Conservation (phyloP, 1,139 yeast genomes). For the Blastobotrys persicus region DNA sequence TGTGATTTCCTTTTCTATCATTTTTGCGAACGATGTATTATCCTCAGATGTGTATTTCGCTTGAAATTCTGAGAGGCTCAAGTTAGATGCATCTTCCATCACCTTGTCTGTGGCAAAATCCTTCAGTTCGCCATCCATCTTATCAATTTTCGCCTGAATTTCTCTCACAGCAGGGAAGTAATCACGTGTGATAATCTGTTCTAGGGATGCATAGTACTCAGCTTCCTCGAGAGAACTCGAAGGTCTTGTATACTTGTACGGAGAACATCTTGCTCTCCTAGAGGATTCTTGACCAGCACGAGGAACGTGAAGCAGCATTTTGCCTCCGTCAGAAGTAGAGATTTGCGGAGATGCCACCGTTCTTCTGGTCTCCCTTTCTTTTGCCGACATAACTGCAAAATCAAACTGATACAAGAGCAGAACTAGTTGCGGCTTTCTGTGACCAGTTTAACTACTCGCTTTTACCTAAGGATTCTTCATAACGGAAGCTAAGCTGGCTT, state of each 20-base stretch:
- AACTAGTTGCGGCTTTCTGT: not conserved
- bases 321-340: constrained; percentile 20
- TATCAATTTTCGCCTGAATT: not conserved
- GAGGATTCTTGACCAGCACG: not conserved
- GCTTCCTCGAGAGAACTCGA: constrained; percentile 34
- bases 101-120: constrained; percentile 9
- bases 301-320: constrained; percentile 19
- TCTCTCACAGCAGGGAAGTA: constrained; percentile 23
- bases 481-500: no score
- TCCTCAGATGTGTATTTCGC: constrained; percentile 36
- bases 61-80: constrained; percentile 29
- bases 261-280: constrained; percentile 1
- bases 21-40: constrained; percentile 31
- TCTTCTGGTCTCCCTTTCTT: not conserved
- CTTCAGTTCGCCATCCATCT: constrained; percentile 24
- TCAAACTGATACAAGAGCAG: no score
- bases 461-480: no score
- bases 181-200: constrained; percentile 33
- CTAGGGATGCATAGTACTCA: constrained; percentile 29
- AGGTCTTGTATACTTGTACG: constrained; percentile 15
- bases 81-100: constrained; percentile 8
- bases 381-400: not conserved
- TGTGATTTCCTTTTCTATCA: constrained; percentile 4
- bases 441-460: no score
- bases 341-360: constrained; percentile 17